Conservation (phyloP, 257 asterid species). For the Petrea volubilis region DNA sequence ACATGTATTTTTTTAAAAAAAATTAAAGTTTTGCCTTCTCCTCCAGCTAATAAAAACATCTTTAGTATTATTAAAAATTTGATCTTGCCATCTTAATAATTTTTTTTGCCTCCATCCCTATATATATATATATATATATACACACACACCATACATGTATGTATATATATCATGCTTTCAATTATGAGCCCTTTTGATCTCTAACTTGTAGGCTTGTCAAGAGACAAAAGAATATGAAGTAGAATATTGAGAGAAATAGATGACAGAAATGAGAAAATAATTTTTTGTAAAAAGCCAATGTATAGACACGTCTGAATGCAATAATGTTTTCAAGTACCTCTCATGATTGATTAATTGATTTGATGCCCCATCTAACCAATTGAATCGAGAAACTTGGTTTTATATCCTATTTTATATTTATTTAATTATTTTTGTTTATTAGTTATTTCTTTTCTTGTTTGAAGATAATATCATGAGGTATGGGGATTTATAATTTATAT, state of each 20-base stretch:
- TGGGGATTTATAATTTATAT: too few relatives aligned
- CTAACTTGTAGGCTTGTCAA: neutral
- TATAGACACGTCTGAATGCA: constrained; percentile 32
- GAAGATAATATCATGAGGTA: too few relatives aligned
- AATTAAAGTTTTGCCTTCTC: too few relatives aligned
- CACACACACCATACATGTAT: too few relatives aligned
- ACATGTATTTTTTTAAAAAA: too few relatives aligned
- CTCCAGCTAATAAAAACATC: too few relatives aligned
- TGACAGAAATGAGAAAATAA: constrained; percentile 18
- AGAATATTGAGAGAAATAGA: neutral
- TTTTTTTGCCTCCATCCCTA: too few relatives aligned
- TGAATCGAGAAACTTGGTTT: neutral
- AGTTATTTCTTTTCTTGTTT: too few relatives aligned
- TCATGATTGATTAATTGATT: constrained; percentile 34
- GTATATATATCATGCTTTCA: neutral
- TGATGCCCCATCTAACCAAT: constrained; percentile 29
- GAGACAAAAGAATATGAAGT: constrained; percentile 26
- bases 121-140: too few relatives aligned
- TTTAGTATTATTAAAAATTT: too few relatives aligned
- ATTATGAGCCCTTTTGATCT: constrained; percentile 16
- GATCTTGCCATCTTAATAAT: too few relatives aligned
- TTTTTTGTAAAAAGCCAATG: neutral
- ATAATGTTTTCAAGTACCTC: constrained; percentile 24
- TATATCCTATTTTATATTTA: neutral
- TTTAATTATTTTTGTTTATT: neutral